Conservation (phyloP, 1,284 basidiomycete genomes). For the Microbotryomycetes sp. region DNA sequence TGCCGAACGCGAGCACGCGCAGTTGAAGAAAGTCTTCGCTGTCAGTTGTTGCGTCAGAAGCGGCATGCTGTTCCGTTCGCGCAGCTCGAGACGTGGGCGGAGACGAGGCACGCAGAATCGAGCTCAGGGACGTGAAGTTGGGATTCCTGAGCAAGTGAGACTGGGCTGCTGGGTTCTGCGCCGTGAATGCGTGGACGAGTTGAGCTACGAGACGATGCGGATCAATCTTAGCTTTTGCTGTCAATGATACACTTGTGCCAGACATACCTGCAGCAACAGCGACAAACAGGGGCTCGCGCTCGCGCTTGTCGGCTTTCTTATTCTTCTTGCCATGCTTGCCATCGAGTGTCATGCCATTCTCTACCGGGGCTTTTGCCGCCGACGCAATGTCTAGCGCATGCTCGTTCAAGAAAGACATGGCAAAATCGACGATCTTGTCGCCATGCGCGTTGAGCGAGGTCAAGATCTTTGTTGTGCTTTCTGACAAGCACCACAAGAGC, state of each 20-base stretch:
- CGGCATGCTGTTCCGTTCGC: background rate
- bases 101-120: conserved; percentile 10
- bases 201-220: conserved; percentile 4
- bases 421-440: conserved; percentile 12
- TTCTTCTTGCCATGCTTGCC: conserved; percentile 9
- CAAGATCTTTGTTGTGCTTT: conserved; percentile 46
- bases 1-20: conserved; percentile 30
- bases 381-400: conserved; percentile 2
- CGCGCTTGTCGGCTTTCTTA: conserved; percentile 18
- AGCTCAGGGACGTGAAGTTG: conserved; percentile 14
- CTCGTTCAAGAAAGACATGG: conserved; percentile 13
- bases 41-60: background rate
- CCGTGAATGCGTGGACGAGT: conserved; percentile 25
- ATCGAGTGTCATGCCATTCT: conserved; percentile 28
- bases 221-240: background rate
- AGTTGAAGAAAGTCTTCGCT: conserved; percentile 19
- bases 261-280: conserved; percentile 25
- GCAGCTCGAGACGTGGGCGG: background rate
- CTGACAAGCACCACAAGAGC: conserved; percentile 83
- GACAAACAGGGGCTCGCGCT: conserved; percentile 22
- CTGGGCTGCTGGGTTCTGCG: conserved; percentile 19
- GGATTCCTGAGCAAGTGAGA: conserved; percentile 16
- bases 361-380: background rate
- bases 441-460: conserved; percentile 19
- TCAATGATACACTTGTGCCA: too few species aligned